Evolutionary conservation across 2,329 filamentous ascomycete species (phyloP).

Genomic region (Dactylonectria macrodidyma): DNA sequence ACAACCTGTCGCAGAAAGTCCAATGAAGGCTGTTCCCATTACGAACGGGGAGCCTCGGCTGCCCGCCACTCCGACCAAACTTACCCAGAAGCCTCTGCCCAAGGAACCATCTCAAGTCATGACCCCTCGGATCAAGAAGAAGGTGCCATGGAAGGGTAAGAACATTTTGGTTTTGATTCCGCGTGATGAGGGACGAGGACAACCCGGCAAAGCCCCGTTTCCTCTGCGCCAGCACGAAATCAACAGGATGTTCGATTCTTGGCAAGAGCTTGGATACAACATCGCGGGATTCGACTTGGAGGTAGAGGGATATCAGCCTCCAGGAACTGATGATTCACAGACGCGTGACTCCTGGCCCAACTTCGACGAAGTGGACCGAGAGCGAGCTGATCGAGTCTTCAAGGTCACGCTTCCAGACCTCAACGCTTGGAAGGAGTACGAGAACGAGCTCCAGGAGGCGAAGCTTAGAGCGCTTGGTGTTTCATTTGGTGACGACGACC

Average conservation of each 20-base stretch:
- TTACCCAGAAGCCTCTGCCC: constrained; percentile 53
- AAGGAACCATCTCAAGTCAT: constrained; percentile 54
- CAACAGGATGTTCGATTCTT: constrained; percentile 73
- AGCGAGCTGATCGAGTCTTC: constrained; percentile 68
- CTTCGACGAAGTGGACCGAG: constrained; percentile 69
- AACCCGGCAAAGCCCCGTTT: constrained; percentile 65
- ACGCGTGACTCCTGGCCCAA: constrained; percentile 80
- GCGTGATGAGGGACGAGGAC: constrained; percentile 75
- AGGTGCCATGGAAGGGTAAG: constrained; percentile 82
- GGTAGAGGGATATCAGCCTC: constrained; percentile 57
- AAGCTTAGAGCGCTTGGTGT: constrained; percentile 95
- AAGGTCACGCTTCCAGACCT: constrained; percentile 80
- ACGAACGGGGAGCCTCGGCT: constrained; percentile 49
- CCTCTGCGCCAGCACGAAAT: constrained; percentile 72
- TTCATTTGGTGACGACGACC: constrained; percentile 82
- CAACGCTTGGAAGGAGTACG: constrained; percentile 82
- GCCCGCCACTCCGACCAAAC: constrained; percentile 55
- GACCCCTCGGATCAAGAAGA: constrained; percentile 77
- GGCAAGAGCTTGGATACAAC: constrained; percentile 79
- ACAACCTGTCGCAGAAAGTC: constrained; percentile 46
- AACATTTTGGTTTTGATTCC: constrained; percentile 81
- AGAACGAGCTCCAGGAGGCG: constrained; percentile 87
- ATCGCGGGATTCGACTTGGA: constrained; percentile 78
- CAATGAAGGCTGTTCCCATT: constrained; percentile 37
- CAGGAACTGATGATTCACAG: constrained; percentile 66